Base-by-base conservation (phyloP, 2,329 filamentous ascomycete species). In the Fusarium nygamai region DNA sequence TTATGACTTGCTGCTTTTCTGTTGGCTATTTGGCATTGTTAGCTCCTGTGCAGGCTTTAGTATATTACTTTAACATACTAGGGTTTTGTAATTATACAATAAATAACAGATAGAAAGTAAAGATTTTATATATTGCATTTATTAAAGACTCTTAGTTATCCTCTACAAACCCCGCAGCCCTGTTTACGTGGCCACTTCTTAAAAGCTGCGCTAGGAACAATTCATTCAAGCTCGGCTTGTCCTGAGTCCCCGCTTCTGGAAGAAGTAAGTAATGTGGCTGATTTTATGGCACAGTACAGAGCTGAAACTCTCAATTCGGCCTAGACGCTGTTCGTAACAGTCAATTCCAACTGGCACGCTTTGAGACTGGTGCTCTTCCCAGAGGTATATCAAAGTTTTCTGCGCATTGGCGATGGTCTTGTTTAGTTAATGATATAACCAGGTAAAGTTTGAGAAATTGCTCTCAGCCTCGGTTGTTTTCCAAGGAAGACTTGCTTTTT, bases 371-470 rank as follows among this genome's bases (percentile, higher is more conserved):
- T 50, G 47, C 14, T 12, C 20, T 50, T 50, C 20, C 22, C 7
- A 12, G 29, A 29, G 24, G 12, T n/a, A 22, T 6, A n/a, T 16
- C 9, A 8, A n/a, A 19, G 3, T 6, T 6, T 20, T 20, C 5
- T 24, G 8, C 16, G 13, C 3, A 6, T 19, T 24, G 4, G 16
- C 11, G 6, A 8, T 19, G 5, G 16, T 20, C 5, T 33, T 19
- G 11, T 20, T 34, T 14, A 20, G 8, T 14, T 16, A 4, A 36
- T 16, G 6, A 27, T 0, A 5, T 22, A 16, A 4, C 3, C 17
- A 11, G 12, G 14, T 12, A 19, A 9, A 9, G 8, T 50, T 19
- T 24, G 9, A 6, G 12, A 27, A 36, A 27, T 20, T 6, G 3
- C 19, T 9, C 5, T 20, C 3, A 58, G 9, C 38, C 54, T 58